Conservation (phyloP, 2,329 filamentous ascomycete genomes). For the Parastagonospora avenae region DNA sequence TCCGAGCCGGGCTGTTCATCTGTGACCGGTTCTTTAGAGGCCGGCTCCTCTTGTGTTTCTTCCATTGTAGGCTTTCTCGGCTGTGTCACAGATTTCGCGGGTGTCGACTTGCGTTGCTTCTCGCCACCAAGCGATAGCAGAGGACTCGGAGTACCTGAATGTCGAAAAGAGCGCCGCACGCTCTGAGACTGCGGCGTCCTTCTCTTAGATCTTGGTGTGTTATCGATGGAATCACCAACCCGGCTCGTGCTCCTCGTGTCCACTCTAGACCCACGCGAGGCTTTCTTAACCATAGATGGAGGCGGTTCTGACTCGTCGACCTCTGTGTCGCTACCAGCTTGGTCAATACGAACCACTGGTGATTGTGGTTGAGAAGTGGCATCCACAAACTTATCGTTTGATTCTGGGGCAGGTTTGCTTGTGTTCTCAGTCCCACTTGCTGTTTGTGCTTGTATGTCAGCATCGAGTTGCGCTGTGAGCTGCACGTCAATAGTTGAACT, state of each 20-base stretch:
- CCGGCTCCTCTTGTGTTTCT: conserved; percentile 2
- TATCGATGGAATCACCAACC: conserved; percentile 45
- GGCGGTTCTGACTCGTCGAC: conserved; percentile 25
- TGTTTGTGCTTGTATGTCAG: conserved; percentile 36
- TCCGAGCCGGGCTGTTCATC: conserved; percentile 31
- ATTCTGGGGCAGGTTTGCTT: conserved; percentile 16
- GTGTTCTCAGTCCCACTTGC: conserved; percentile 5
- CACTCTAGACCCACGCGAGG: conserved; percentile 4
- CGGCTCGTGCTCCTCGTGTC: conserved; percentile 35
- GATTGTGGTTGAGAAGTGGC: conserved; percentile 23
- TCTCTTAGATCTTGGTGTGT: conserved; percentile 16
- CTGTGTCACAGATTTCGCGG: conserved; percentile 12
- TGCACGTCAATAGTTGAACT: conserved; percentile 42
- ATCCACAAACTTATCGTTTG: conserved; percentile 30
- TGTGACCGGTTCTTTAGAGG: neutral
- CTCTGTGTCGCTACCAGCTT: conserved; percentile 24
- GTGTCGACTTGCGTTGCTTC: conserved; percentile 29
- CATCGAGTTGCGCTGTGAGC: conserved; percentile 42
- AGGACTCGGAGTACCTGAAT: conserved; percentile 27
- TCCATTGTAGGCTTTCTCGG: conserved; percentile 23
- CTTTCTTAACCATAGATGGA: conserved; percentile 1
- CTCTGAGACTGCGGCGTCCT: conserved; percentile 22
- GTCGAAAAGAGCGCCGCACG: conserved; percentile 34
- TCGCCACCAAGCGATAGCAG: conserved; percentile 17
- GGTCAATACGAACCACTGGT: conserved; percentile 1